A percentile compares a stretch with the other conserved stretches of the same genome.
Conservation (phyloP, 352 stramenopile species). For the Thalassiosira allenii region DNA sequence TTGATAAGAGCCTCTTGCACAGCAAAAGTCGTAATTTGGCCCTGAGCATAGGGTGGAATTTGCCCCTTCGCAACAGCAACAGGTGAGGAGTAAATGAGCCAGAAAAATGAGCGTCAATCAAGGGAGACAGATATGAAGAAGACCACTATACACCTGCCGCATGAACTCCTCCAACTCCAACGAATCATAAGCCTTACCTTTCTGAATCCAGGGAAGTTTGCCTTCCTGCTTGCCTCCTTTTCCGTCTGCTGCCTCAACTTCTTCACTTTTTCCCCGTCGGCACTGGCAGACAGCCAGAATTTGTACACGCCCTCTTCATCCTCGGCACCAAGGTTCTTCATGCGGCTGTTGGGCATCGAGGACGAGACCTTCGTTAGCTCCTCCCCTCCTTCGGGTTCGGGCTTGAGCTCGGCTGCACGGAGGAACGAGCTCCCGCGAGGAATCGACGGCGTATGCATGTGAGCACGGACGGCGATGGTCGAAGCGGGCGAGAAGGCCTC, state of each 20-base stretch:
- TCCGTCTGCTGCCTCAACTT: conserved; percentile 70
- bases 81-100: too few relatives aligned
- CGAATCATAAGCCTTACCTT: conserved; percentile 68
- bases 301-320: conserved; percentile 68
- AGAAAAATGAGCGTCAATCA: too few relatives aligned
- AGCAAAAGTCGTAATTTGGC: conserved; percentile 81
- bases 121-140: too few relatives aligned
- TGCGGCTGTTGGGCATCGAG: conserved; percentile 62
- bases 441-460: too few relatives aligned
- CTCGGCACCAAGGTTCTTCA: conserved; percentile 68
- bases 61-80: too few relatives aligned
- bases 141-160: too few relatives aligned
- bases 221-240: conserved; percentile 82
- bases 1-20: conserved; percentile 82
- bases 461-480: too few relatives aligned
- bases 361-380: conserved; percentile 65
- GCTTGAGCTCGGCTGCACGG: conserved; percentile 67
- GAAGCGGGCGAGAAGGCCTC: too few relatives aligned
- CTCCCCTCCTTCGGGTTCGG: conserved; percentile 82
- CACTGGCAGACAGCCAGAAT: conserved; percentile 75
- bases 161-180: too few relatives aligned
- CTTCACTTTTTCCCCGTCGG: conserved; percentile 70
- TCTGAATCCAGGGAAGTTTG: conserved; percentile 84
- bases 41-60: conserved; percentile 77
- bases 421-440: conserved; percentile 45